Evolutionary conservation across 768 basidiomycete species (phyloP).

Genomic region (Russula abietina): DNA sequence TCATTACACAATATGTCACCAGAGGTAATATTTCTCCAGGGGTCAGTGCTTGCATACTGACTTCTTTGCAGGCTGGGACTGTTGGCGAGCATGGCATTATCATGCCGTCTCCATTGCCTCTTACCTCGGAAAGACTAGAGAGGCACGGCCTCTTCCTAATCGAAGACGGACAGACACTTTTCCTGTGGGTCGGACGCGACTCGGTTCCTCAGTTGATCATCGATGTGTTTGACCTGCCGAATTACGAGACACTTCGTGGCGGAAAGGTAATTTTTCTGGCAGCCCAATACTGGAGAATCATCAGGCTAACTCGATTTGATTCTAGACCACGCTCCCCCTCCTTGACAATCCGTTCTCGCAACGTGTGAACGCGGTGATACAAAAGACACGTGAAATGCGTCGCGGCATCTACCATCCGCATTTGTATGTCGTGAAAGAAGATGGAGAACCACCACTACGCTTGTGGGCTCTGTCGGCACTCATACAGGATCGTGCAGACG

Average conservation of each 20-base stretch:
- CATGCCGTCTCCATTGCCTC: conserved; percentile 80
- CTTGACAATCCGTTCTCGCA: conserved; percentile 96
- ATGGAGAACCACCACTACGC: conserved; percentile 90
- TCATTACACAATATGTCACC: conserved; percentile 94
- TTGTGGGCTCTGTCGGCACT: conserved; percentile 93
- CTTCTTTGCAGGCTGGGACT: conserved; percentile 64
- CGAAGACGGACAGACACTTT: conserved; percentile 96
- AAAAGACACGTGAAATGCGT: conserved; percentile 92
- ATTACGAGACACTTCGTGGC: conserved; percentile 82
- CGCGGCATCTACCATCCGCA: conserved; percentile 90
- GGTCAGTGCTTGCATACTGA: conserved; percentile 11
- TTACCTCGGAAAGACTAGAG: conserved; percentile 92
- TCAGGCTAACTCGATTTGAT: neutral
- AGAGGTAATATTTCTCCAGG: conserved; percentile 49
- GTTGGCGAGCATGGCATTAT: conserved; percentile 86
- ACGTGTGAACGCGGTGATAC: conserved; percentile 86
- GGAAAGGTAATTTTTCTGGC: conserved; percentile 62
- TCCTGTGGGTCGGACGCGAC: conserved; percentile 97
- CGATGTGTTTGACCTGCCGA: conserved; percentile 90
- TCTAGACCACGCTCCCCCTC: conserved; percentile 76
- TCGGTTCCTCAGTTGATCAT: conserved; percentile 91
- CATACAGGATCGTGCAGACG: conserved; percentile 93
- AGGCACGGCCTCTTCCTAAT: conserved; percentile 94
- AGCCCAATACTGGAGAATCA: neutral
- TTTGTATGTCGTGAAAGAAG: conserved; percentile 95